A percentile compares a stretch with the other conserved stretches of the same genome.
These are phyloP conservation scores for Xylogone sp. DNA, from an alignment of 2,329 filamentous ascomycete species.

Conservation along the genomic window DNA sequence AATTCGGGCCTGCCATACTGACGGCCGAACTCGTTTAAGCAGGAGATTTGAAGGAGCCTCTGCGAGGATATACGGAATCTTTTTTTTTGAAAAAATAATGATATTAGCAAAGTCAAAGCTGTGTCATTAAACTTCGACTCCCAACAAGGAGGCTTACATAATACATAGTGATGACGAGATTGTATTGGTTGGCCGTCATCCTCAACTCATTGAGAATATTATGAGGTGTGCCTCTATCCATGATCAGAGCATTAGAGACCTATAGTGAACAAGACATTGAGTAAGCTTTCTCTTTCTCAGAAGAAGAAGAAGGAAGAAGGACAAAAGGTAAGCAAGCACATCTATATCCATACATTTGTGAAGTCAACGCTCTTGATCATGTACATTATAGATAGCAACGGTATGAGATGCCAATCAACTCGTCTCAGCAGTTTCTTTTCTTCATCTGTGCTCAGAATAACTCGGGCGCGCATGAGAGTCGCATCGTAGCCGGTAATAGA, in stretches of 20 bases:
- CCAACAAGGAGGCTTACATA: conserved; percentile 23
- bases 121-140: not conserved
- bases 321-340: too few relatives aligned
- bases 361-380: conserved; percentile 29
- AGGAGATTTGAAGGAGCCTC: conserved; percentile 34
- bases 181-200: conserved; percentile 29
- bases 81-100: too few relatives aligned
- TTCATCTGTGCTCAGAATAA: conserved; percentile 34
- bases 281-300: not conserved
- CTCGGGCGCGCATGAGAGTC: conserved; percentile 27
- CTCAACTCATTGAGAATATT: conserved; percentile 19
- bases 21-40: conserved; percentile 31
- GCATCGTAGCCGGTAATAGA: conserved; percentile 24
- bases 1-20: conserved; percentile 31
- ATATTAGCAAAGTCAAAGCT: too few relatives aligned
- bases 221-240: conserved; percentile 29
- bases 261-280: conserved; percentile 12
- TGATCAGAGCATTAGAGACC: conserved; percentile 32
- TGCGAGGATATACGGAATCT: conserved; percentile 31
- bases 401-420: conserved; percentile 40
- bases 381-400: conserved; percentile 31
- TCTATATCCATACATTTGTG: conserved; percentile 3
- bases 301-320: too few relatives aligned
- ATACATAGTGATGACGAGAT: conserved; percentile 31
- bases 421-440: conserved; percentile 40